Evolutionary conservation across 2,329 filamentous ascomycete genomes (phyloP).

Genomic region (Colletotrichum karsti): DNA sequence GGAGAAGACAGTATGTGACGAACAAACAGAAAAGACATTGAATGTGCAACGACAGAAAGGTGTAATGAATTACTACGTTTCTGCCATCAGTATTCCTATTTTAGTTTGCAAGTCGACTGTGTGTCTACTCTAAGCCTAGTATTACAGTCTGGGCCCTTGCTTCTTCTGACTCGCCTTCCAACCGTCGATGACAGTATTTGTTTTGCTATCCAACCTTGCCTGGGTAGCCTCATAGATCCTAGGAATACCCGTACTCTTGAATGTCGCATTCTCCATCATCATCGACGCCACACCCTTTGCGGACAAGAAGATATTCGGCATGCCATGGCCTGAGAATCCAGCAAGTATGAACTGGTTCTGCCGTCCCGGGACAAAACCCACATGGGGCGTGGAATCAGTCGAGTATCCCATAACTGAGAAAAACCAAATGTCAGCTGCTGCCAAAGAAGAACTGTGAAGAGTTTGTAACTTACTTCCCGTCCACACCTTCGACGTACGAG

Average conservation of each 20-base stretch:
- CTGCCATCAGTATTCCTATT: too few species aligned
- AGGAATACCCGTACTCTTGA: constrained; percentile 46
- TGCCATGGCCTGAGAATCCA: constrained; percentile 61
- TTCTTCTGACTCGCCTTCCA: not conserved
- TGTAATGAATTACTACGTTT: too few species aligned
- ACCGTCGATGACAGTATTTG: constrained; percentile 25
- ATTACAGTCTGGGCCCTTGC: not conserved
- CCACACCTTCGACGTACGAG: constrained; percentile 48
- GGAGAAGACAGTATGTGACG: too few species aligned
- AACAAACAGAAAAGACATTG: too few species aligned
- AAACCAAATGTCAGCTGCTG: not conserved
- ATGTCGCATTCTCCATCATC: constrained; percentile 39
- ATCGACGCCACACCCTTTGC: constrained; percentile 51
- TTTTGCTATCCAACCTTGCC: constrained; percentile 34
- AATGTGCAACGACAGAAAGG: too few species aligned
- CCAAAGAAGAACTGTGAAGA: not conserved
- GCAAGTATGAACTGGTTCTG: constrained; percentile 52
- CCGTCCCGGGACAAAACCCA: constrained; percentile 51
- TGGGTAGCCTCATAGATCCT: constrained; percentile 42
- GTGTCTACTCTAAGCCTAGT: too few species aligned
- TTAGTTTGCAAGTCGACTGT: too few species aligned
- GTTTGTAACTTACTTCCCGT: constrained; percentile 43
- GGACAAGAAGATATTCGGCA: constrained; percentile 53
- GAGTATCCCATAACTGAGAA: constrained; percentile 49
- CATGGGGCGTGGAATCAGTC: constrained; percentile 49